A percentile compares a stretch with the other conserved stretches of the same genome.
These are phyloP conservation scores for Kokia cookei DNA, from an alignment of 441 rosid species.

Conservation along the genomic window DNA sequence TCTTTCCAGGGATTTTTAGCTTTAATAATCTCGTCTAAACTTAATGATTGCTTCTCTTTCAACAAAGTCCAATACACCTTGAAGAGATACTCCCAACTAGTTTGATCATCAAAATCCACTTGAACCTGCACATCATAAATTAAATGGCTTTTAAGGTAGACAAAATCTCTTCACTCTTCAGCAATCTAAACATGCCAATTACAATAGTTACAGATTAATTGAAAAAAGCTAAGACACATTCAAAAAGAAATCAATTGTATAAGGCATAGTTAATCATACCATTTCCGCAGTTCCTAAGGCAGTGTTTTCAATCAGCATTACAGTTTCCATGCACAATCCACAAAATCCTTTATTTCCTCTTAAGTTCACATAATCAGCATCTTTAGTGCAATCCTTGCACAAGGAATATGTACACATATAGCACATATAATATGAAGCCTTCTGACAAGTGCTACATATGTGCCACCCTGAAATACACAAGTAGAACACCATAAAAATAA, in stretches of 20 bases:
- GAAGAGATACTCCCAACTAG: slow-evolving; percentile 99
- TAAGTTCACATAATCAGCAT: slow-evolving; percentile 76
- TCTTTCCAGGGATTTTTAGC: slow-evolving; percentile 57
- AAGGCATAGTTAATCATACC: slow-evolving; percentile 36
- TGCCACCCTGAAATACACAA: slow-evolving; percentile 85
- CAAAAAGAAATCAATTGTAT: not conserved
- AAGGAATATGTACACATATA: slow-evolving; percentile 97
- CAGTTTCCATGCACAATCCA: slow-evolving; percentile 84
- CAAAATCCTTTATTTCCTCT: slow-evolving; percentile 88
- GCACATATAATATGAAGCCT: slow-evolving; percentile 85
- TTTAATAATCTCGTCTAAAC: slow-evolving; percentile 58
- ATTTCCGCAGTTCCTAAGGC: slow-evolving; percentile 40
- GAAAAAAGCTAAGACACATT: not conserved
- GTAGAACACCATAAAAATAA: slow-evolving; percentile 2
- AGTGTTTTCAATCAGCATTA: slow-evolving; percentile 82
- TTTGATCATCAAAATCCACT: slow-evolving; percentile 97
- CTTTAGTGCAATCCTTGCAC: slow-evolving; percentile 88
- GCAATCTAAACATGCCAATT: not conserved
- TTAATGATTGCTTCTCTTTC: slow-evolving; percentile 69
- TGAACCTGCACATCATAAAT: slow-evolving; percentile 57
- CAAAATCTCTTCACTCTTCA: not conserved
- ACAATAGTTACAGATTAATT: not conserved
- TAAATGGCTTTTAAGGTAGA: not conserved
- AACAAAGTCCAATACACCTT: slow-evolving; percentile 86
- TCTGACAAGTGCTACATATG: slow-evolving; percentile 84